Evolutionary conservation across 305 asterid species (phyloP).

Genomic region (Stenogyne calaminthoides): DNA sequence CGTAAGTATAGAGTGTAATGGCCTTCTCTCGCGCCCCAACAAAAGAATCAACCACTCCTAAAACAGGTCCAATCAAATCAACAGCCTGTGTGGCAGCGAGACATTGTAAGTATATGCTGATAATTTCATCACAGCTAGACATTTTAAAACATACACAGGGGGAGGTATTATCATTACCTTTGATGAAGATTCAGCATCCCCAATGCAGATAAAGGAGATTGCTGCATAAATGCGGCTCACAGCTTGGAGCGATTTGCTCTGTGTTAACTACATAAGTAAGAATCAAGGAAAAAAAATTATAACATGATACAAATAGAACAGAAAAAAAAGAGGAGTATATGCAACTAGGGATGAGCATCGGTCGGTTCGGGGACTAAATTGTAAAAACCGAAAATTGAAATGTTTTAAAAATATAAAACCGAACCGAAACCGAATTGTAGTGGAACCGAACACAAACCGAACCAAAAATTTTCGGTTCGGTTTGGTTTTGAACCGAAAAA

Average conservation of each 20-base stretch:
- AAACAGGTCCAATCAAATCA: conserved; percentile 87
- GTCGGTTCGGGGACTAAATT: too few species aligned
- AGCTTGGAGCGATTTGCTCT: conserved; percentile 84
- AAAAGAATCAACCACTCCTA: conserved; percentile 77
- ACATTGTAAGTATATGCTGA: conserved; percentile 28
- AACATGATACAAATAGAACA: neutral
- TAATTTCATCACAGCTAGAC: conserved; percentile 11
- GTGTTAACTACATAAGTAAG: conserved; percentile 57
- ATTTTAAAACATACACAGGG: conserved; percentile 22
- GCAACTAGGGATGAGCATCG: too few species aligned
- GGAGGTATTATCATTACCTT: conserved; percentile 50
- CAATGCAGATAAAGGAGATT: conserved; percentile 83
- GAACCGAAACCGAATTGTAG: too few species aligned
- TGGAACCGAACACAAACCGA: too few species aligned
- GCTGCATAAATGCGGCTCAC: conserved; percentile 93
- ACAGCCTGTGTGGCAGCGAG: conserved; percentile 61
- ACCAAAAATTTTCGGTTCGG: too few species aligned
- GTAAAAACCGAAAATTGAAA: too few species aligned
- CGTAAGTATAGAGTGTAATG: conserved; percentile 71
- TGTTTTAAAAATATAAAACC: too few species aligned
- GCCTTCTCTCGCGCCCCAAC: conserved; percentile 94
- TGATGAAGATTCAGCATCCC: conserved; percentile 91
- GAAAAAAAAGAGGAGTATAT: too few species aligned
- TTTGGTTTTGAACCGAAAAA: too few species aligned
- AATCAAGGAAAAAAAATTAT: conserved; percentile 13